phyloP scores from a whole-genome alignment of 306 rosid genomes.

The Hylodesmum podocarpum region DNA sequence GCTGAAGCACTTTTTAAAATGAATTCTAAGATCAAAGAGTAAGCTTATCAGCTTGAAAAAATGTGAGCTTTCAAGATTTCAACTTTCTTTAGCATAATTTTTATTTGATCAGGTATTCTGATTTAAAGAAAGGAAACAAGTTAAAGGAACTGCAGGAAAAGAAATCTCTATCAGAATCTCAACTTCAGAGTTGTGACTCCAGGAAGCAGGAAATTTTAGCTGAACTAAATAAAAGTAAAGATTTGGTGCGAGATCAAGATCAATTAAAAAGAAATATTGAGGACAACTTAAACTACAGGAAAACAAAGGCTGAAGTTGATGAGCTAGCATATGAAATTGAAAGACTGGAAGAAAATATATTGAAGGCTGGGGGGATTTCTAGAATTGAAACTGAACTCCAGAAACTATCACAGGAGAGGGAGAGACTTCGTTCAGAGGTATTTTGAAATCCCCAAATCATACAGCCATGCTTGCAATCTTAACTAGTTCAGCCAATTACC shows the following conservation, averaged over 20 bases:
- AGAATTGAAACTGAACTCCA: slow-evolving; percentile 57
- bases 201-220: slow-evolving; percentile 62
- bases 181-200: slow-evolving; percentile 58
- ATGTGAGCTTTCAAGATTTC: slow-evolving; percentile 5
- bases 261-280: slow-evolving; percentile 65
- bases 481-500: neutral
- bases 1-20: slow-evolving; percentile 47
- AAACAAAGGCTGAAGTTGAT: slow-evolving; percentile 82
- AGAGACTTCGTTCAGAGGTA: slow-evolving; percentile 88
- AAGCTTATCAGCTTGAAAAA: slow-evolving; percentile 34
- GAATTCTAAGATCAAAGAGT: slow-evolving; percentile 68
- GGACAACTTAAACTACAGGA: slow-evolving; percentile 80
- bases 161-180: slow-evolving; percentile 55
- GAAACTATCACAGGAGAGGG: slow-evolving; percentile 75
- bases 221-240: slow-evolving; percentile 59
- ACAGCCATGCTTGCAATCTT: slow-evolving; percentile 5
- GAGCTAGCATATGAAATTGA: slow-evolving; percentile 66
- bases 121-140: slow-evolving; percentile 65
- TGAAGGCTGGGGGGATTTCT: slow-evolving; percentile 61
- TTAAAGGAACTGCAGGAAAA: slow-evolving; percentile 74
- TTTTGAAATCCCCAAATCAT: slow-evolving; percentile 23
- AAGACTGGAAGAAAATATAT: slow-evolving; percentile 65
- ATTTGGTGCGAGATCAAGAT: slow-evolving; percentile 59
- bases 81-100: slow-evolving; percentile 30
- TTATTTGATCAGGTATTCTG: slow-evolving; percentile 54